Evolutionary conservation across 495 filamentous ascomycete genomes (phyloP).

Genomic region (Penicillium alfredii): DNA sequence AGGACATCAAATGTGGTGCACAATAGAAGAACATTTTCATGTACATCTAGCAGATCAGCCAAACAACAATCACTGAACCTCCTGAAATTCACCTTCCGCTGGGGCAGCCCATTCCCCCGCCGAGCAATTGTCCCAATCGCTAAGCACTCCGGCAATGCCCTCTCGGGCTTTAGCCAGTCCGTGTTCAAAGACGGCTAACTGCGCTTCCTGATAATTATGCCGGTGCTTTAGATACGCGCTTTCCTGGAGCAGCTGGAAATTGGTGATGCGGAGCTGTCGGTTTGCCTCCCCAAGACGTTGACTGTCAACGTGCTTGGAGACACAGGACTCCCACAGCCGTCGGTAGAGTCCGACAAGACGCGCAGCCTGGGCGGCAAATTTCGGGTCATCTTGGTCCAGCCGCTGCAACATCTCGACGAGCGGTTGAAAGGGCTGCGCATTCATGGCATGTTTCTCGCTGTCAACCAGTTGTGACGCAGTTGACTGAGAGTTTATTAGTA

Average conservation of each 20-base stretch:
- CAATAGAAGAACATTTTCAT: too few species aligned
- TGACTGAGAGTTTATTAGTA: too few species aligned
- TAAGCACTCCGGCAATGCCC: neutral
- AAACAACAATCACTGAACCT: too few species aligned
- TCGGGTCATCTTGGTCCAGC: constrained; percentile 1
- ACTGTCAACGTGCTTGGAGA: constrained; percentile 5
- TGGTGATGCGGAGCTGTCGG: constrained; percentile 2
- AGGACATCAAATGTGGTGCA: too few species aligned
- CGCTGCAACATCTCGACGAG: constrained; percentile 3
- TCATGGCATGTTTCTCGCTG: too few species aligned
- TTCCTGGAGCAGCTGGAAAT: constrained; percentile 2
- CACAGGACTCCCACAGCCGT: constrained; percentile 7
- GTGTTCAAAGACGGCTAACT: constrained; percentile 2
- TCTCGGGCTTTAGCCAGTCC: neutral
- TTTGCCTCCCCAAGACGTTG: constrained; percentile 6
- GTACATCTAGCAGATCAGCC: too few species aligned
- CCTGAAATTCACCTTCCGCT: too few species aligned
- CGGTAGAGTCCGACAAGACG: constrained; percentile 8
- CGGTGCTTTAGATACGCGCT: neutral
- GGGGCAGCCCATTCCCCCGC: too few species aligned
- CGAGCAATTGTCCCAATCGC: neutral
- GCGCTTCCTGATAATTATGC: neutral
- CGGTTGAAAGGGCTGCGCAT: constrained; percentile 5
- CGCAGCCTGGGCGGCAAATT: constrained; percentile 5
- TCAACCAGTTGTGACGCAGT: too few species aligned